Evolutionary conservation across 352 stramenopile species (phyloP).

Genomic region (Phytophthora brassicae): DNA sequence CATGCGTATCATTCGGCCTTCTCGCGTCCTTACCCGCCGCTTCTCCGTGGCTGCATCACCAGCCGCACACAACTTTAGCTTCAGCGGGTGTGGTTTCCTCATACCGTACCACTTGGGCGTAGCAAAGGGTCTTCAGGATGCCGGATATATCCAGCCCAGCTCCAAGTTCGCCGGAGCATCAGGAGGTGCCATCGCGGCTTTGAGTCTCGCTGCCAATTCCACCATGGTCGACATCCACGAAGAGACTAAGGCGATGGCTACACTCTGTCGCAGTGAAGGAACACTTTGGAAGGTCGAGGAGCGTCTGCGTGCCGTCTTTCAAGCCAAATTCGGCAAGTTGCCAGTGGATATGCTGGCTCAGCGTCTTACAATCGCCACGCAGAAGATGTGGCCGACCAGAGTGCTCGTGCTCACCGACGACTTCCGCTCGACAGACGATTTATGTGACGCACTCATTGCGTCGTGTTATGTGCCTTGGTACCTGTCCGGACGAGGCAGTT

Average conservation of each 20-base stretch:
- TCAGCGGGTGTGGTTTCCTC: slow-evolving; percentile 79
- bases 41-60: slow-evolving; percentile 16
- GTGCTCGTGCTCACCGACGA: slow-evolving; percentile 49
- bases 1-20: slow-evolving; percentile 1
- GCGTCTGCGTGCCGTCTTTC: slow-evolving; percentile 56
- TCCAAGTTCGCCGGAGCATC: slow-evolving; percentile 77
- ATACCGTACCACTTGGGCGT: slow-evolving; percentile 81
- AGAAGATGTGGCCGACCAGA: slow-evolving; percentile 68
- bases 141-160: slow-evolving; percentile 42
- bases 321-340: slow-evolving; percentile 46
- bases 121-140: slow-evolving; percentile 53
- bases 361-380: slow-evolving; percentile 66
- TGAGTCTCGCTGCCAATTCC: slow-evolving; percentile 57
- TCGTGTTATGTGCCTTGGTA: slow-evolving; percentile 85
- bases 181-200: slow-evolving; percentile 64
- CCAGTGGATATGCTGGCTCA: slow-evolving; percentile 43
- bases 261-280: slow-evolving; percentile 49
- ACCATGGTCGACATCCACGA: slow-evolving; percentile 58
- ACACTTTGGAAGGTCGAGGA: slow-evolving; percentile 74
- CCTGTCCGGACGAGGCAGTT: slow-evolving; percentile 45
- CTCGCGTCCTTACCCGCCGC: neutral
- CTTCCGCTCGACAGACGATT: slow-evolving; percentile 62
- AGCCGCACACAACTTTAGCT: slow-evolving; percentile 58
- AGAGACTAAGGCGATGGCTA: slow-evolving; percentile 59
- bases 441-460: slow-evolving; percentile 67